Percentiles rank a stretch among this genome's conserved stretches.
phyloP scores from a whole-genome alignment of 108 stramenopile species.

The Nitzschia inconspicua region DNA sequence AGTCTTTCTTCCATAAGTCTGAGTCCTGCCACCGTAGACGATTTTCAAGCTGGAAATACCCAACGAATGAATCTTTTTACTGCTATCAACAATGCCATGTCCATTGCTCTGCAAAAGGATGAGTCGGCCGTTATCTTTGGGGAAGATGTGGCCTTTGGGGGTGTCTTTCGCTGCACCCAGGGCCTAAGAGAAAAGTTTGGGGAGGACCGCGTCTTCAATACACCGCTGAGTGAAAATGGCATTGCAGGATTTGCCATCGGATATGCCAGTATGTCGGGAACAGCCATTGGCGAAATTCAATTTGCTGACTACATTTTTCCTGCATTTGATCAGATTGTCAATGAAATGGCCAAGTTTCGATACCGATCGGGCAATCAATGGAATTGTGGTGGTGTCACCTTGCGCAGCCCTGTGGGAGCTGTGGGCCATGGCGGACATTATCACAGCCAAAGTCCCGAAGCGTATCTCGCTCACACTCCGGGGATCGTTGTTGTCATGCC shows the following conservation, averaged over 20 bases:
- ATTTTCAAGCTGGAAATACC: background rate
- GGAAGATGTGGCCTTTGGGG: slow-evolving; percentile 98
- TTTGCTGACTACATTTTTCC: slow-evolving; percentile 87
- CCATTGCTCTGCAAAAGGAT: slow-evolving; percentile 68
- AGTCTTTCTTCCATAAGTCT: too few relatives aligned
- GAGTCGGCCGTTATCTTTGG: slow-evolving; percentile 86
- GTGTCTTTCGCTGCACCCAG: slow-evolving; percentile 94
- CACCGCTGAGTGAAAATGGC: slow-evolving; percentile 91
- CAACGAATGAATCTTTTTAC: slow-evolving; percentile 72
- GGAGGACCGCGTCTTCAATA: slow-evolving; percentile 88
- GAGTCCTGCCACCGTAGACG: background rate
- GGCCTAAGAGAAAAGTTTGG: slow-evolving; percentile 79
- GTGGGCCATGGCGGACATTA: slow-evolving; percentile 93
- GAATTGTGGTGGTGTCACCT: slow-evolving; percentile 92
- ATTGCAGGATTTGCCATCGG: slow-evolving; percentile 95
- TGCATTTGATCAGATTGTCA: slow-evolving; percentile 97
- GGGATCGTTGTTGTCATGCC: slow-evolving; percentile 97
- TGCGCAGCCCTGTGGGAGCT: slow-evolving; percentile 94
- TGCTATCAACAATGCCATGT: slow-evolving; percentile 76
- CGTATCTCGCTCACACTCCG: slow-evolving; percentile 93
- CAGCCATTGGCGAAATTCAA: slow-evolving; percentile 97
- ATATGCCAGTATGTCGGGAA: slow-evolving; percentile 88
- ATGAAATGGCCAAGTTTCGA: slow-evolving; percentile 95
- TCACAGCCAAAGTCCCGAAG: slow-evolving; percentile 96
- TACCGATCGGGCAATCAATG: slow-evolving; percentile 95